phyloP scores from a whole-genome alignment of 2,329 filamentous ascomycete genomes.

The Nannizziopsis arthrosporioides region DNA sequence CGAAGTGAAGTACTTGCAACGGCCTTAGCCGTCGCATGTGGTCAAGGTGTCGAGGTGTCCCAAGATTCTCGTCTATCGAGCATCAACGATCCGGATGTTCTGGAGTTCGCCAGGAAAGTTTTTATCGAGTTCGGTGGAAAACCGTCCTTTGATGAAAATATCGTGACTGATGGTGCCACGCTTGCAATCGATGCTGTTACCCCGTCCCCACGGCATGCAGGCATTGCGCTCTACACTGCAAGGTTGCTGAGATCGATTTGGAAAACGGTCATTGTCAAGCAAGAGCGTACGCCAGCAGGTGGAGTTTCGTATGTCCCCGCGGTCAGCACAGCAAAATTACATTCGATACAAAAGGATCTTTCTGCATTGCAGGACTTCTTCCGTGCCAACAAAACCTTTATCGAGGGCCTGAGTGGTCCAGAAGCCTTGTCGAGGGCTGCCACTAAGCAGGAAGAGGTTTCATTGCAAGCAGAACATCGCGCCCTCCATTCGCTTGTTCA shows the following conservation, averaged over 20 bases:
- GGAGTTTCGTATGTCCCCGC: conserved; percentile 55
- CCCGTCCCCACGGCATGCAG: conserved; percentile 80
- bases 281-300: conserved; percentile 45
- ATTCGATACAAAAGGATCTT: conserved; percentile 66
- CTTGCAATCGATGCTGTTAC: conserved; percentile 69
- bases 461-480: conserved; percentile 86
- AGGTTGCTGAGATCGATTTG: conserved; percentile 82
- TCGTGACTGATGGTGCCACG: conserved; percentile 46
- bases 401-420: conserved; percentile 86
- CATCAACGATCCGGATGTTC: conserved; percentile 68
- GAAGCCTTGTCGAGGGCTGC: conserved; percentile 67
- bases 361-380: conserved; percentile 72
- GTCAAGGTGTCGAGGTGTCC: conserved; percentile 74
- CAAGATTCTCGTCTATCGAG: conserved; percentile 56
- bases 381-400: conserved; percentile 74
- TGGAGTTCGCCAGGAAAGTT: conserved; percentile 71
- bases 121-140: conserved; percentile 91
- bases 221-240: conserved; percentile 74
- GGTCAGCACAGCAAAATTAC: conserved; percentile 56
- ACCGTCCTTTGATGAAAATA: conserved; percentile 70
- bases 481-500: conserved; percentile 76
- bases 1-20: conserved; percentile 80
- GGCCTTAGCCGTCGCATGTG: conserved; percentile 86
- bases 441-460: conserved; percentile 80
- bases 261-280: conserved; percentile 62